Base-by-base conservation (phyloP, 768 basidiomycete species). In the Pleurotus citrinopileatus region DNA sequence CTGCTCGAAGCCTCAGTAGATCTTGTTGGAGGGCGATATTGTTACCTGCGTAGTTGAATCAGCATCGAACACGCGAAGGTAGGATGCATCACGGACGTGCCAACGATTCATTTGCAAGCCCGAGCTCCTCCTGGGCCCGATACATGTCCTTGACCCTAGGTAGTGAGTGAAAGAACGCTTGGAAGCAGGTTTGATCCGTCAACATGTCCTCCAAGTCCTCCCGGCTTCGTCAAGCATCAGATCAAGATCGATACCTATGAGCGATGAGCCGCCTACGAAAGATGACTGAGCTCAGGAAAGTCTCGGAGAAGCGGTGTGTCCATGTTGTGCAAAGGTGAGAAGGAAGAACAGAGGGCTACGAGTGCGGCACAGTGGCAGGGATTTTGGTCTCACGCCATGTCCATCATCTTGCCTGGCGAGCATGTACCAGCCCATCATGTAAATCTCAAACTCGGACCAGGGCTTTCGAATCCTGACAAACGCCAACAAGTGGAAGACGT, bases 181-280 rank as follows among this genome's bases (percentile, higher is more conserved):
- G 89, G 59, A 95, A 94, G 66, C 94, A 94, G 13, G 73, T 71
- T 0, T 86, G 87, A 65, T 97, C 91, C 12, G 79, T 76, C 19
- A 97, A 71, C 3, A 97, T 73, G 63, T 95, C 93, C 67, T 97
- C 91, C n/a, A 98, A 77, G 61, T 94, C 93, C 59, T 91, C 87
- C 47, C 90, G 83, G 59, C 93, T 94, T 29, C 26, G 22, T n/a
- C 10, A 29, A 48, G 15, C 20, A 19, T 63, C 43, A 58, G 53
- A 50, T 19, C n/a, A n/a, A n/a, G n/a, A 12, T 37, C 38, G 15
- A 15, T 56, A 40, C 5, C 37, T 20, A 12, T 29, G 8, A 56
- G 4, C 28, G 22, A 34, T 44, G 32, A 48, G 13, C 43, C 45
- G 62, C 83, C 65, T 70, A 90, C 90, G 88, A 84, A 63, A 91